Evolutionary conservation across 2,329 filamentous ascomycete genomes (phyloP).

Genomic region (Colletotrichum falcatum): DNA sequence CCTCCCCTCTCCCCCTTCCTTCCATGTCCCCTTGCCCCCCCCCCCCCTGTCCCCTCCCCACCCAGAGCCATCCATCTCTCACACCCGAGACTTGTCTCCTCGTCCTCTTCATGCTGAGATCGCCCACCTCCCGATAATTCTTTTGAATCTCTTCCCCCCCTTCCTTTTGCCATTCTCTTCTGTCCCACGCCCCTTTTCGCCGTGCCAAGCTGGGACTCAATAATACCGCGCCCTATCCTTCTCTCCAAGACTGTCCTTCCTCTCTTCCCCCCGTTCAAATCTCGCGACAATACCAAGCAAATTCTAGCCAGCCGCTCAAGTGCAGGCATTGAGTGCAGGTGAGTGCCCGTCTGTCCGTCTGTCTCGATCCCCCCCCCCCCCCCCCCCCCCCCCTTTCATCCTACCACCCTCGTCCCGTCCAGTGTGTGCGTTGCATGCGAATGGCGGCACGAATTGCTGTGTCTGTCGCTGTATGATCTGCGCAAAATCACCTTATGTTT

Average conservation of each 20-base stretch:
- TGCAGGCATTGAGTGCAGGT: slow-evolving; percentile 43
- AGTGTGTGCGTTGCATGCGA: background rate
- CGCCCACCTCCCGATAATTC: slow-evolving; percentile 34
- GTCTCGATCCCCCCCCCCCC: no score
- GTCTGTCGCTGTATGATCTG: slow-evolving; percentile 56
- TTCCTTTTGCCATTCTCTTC: background rate
- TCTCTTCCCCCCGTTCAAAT: background rate
- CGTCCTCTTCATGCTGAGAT: slow-evolving; percentile 38
- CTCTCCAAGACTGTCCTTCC: background rate
- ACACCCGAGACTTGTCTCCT: slow-evolving; percentile 29
- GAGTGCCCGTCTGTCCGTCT: slow-evolving; percentile 7
- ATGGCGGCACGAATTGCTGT: background rate
- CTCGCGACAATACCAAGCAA: slow-evolving; percentile 31
- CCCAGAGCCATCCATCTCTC: background rate
- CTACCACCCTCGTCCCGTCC: background rate
- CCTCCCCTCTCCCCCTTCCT: background rate
- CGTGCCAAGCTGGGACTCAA: slow-evolving; percentile 29
- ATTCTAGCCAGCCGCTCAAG: slow-evolving; percentile 38
- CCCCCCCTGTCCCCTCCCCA: slow-evolving; percentile 16
- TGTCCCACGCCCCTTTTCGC: slow-evolving; percentile 31
- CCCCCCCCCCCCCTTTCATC: no score
- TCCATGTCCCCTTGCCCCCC: background rate
- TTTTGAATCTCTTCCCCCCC: slow-evolving; percentile 26
- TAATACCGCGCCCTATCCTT: slow-evolving; percentile 13
- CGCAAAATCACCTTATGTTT: slow-evolving; percentile 46